A percentile compares a stretch with the other conserved stretches of the same genome.
Conservation (phyloP, 2,329 filamentous ascomycete species). For the Pyrenophora graminea region DNA sequence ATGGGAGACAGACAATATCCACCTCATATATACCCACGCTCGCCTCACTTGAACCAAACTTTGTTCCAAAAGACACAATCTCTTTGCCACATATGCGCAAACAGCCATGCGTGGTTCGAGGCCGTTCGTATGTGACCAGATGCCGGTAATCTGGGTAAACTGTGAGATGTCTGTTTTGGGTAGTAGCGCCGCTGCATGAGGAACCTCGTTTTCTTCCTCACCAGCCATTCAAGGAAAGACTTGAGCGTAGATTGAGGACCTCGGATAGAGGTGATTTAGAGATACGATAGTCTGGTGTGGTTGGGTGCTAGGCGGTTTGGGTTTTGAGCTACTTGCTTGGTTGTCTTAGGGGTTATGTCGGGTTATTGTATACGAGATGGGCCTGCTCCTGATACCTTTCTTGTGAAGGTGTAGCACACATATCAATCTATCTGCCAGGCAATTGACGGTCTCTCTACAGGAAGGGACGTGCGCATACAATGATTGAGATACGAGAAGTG, state of each 20-base stretch:
- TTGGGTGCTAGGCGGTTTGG: no score
- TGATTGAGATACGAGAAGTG: not conserved
- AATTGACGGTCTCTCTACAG: not conserved
- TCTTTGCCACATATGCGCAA: not conserved
- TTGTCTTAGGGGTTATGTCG: no score
- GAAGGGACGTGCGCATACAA: not conserved
- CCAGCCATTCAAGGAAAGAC: no score
- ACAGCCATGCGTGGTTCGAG: constrained; percentile 11
- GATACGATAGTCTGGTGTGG: no score
- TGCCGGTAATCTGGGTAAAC: constrained; percentile 10
- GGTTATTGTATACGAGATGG: no score
- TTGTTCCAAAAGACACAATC: not conserved
- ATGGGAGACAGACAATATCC: no score
- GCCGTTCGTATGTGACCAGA: not conserved
- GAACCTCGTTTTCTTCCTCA: not conserved
- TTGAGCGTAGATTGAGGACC: no score
- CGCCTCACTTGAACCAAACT: constrained; percentile 9
- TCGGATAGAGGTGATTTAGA: no score
- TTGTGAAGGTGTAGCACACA: constrained; percentile 8
- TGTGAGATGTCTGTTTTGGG: not conserved
- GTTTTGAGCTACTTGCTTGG: no score
- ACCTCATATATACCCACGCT: constrained; percentile 9
- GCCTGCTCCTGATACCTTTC: no score
- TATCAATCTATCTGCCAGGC: constrained; percentile 7
- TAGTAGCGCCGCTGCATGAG: not conserved